Conservation (phyloP, 257 asterid species). For the Gentiana macrophylla region DNA sequence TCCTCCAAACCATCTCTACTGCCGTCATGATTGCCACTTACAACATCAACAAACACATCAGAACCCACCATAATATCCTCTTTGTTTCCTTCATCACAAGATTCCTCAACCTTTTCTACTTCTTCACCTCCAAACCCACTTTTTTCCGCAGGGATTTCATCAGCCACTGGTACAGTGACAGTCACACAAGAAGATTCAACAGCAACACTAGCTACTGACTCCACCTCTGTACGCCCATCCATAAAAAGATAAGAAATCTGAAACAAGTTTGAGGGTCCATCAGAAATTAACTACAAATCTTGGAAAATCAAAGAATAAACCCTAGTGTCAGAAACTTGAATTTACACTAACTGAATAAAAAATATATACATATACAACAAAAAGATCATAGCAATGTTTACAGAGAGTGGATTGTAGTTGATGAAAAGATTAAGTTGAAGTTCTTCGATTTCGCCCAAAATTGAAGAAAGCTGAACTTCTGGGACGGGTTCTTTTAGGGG, state of each 20-base stretch:
- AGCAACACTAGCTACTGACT: constrained; percentile 29
- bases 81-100: constrained; percentile 36
- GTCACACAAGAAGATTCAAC: constrained; percentile 16
- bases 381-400: neutral
- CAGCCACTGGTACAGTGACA: constrained; percentile 23
- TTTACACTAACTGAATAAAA: constrained; percentile 9
- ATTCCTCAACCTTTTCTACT: constrained; percentile 25
- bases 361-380: constrained; percentile 15
- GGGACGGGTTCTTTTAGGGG: constrained; percentile 20
- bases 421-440: constrained; percentile 23
- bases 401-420: neutral
- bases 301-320: constrained; percentile 16
- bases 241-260: constrained; percentile 24
- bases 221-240: constrained; percentile 52
- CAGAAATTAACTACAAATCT: constrained; percentile 10
- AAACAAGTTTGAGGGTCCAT: constrained; percentile 24
- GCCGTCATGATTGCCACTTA: constrained; percentile 24
- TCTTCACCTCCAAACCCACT: constrained; percentile 20
- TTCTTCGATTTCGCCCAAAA: constrained; percentile 3
- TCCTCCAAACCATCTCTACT: constrained; percentile 15
- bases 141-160: constrained; percentile 24
- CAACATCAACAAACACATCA: constrained; percentile 71
- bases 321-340: constrained; percentile 29
- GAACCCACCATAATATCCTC: constrained; percentile 81
- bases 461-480: constrained; percentile 12